Base-by-base conservation (phyloP, 106 monocot genomes). In the Hemerocallis citrina region DNA sequence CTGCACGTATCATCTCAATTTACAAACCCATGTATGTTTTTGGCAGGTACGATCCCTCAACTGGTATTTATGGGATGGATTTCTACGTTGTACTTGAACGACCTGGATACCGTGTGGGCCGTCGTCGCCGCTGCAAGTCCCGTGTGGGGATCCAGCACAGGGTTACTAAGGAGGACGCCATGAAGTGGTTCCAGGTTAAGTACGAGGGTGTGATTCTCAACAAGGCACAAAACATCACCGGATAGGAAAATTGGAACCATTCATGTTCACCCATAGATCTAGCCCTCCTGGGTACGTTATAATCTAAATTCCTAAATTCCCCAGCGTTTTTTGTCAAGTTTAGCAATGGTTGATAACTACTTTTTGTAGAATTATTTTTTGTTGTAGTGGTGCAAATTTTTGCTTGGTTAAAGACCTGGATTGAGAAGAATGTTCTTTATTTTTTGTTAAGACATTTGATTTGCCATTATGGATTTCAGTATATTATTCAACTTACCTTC, bases 101-200 rank as follows among this genome's bases (percentile, higher is more conserved):
- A 1, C 59, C 81, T 15, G 81, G 85, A 3, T 81, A 86, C 22
- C 71, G 81, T 30, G 80, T 81, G 3, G 61, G 71, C 49, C 63
- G 81, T 1, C 77, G 77, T 11, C 77, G 77, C 23, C 67, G 85
- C 21, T 81, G 85, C 74, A 81, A 81, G 56, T 63, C 85, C 0
- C 67, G 81, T 25, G 74, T 86, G 6, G 85, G 85, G 13, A 78
- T 86, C 36, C 71, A 86, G 43, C 85, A 86, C 61, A 65, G 85
- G 22, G 81, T 86, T 9, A 85, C 85, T 13, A 81, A 85, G 60
- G 85, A 85, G 0, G 85, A 81, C 38, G 85, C 85, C 10, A 77
- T 85, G 85, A 85, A 85, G 55, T 85, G 85, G 80, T 85, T 85
- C 68, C 85, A 85, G n/a, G 85, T 85, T 31, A 85, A 85, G 42